Percentiles rank a stretch among this genome's conserved stretches.
Evolutionary conservation across 768 basidiomycete genomes (phyloP).

Genomic region (Coprinopsis marcescibilis): DNA sequence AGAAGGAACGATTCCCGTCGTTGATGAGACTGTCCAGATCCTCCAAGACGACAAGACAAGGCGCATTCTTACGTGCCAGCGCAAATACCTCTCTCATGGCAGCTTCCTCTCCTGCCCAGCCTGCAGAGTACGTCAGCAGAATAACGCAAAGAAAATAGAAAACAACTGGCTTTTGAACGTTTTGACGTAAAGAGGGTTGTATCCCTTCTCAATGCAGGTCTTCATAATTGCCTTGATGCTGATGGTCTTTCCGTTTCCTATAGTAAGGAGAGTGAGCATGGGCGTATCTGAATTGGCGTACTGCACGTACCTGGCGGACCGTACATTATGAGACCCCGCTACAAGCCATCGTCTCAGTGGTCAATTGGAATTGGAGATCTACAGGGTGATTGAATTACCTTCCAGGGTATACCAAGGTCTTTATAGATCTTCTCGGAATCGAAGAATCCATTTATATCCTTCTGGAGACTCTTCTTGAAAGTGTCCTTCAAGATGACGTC

Average conservation of each 20-base stretch:
- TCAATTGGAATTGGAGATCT: not conserved
- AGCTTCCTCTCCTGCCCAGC: conserved; percentile 55
- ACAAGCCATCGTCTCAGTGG: not conserved
- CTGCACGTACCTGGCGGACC: conserved; percentile 62
- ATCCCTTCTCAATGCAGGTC: conserved; percentile 53
- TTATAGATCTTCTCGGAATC: conserved; percentile 69
- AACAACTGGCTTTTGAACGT: conserved; percentile 58
- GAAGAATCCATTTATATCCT: conserved; percentile 79
- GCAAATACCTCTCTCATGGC: conserved; percentile 64
- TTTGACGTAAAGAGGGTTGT: conserved; percentile 74
- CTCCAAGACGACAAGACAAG: conserved; percentile 58
- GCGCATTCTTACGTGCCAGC: conserved; percentile 65
- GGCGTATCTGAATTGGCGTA: not conserved
- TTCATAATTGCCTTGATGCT: conserved; percentile 81
- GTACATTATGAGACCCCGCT: conserved; percentile 80
- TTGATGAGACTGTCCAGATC: conserved; percentile 75
- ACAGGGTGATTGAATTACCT: conserved; percentile 34
- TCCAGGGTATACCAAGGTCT: conserved; percentile 77
- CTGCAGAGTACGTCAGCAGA: conserved; percentile 22
- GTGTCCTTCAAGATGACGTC: conserved; percentile 67
- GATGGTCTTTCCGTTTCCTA: conserved; percentile 83
- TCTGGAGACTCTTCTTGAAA: conserved; percentile 62
- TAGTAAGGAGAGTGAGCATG: not conserved
- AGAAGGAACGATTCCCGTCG: conserved; percentile 74
- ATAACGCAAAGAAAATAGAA: not conserved